Percentiles rank a stretch among this genome's conserved stretches.
phyloP scores from a whole-genome alignment of 805 yeast genomes.

The Monosporozyma aquatica region DNA sequence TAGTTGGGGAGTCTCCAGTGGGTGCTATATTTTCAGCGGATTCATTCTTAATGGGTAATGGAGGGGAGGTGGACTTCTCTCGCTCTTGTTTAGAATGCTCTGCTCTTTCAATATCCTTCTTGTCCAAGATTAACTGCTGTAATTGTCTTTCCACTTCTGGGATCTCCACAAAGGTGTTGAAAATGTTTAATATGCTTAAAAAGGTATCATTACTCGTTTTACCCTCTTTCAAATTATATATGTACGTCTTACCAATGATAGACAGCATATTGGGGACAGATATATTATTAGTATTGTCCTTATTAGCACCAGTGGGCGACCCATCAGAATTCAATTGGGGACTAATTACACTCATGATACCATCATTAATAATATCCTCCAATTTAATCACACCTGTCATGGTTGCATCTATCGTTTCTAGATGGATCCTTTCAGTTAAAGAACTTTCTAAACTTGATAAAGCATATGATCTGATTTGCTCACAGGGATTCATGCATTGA shows the following conservation, averaged over 20 bases:
- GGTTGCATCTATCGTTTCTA: constrained; percentile 26
- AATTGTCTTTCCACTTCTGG: constrained; percentile 32
- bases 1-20: no score
- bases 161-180: constrained; percentile 34
- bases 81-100: neutral
- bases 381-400: constrained; percentile 33
- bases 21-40: neutral
- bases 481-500: constrained; percentile 83
- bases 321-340: constrained; percentile 3
- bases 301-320: constrained; percentile 21
- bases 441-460: constrained; percentile 47
- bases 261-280: constrained; percentile 63
- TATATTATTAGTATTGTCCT: constrained; percentile 2
- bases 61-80: no score
- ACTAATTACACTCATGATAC: constrained; percentile 50
- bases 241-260: constrained; percentile 55
- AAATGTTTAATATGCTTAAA: constrained; percentile 32
- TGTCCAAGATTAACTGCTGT: constrained; percentile 32
- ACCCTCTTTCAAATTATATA: constrained; percentile 37
- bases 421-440: constrained; percentile 28
- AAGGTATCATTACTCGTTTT: constrained; percentile 33
- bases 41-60: neutral
- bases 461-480: constrained; percentile 63
- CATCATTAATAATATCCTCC: constrained; percentile 55
- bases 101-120: constrained; percentile 26